Evolutionary conservation across 208 protist genomes (phyloP).

Genomic region (Leishmania turanica): DNA sequence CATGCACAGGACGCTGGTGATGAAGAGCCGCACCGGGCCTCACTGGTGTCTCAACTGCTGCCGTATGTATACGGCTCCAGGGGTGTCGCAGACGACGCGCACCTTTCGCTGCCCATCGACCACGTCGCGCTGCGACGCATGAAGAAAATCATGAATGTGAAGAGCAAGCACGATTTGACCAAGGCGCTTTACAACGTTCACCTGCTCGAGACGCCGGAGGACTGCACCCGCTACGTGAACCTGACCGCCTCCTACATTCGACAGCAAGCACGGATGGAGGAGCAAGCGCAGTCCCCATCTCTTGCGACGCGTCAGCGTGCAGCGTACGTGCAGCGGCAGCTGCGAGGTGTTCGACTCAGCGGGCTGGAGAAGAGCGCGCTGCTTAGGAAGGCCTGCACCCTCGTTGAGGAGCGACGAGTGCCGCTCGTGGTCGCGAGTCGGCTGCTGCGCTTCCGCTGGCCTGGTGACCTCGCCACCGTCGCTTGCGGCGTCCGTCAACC

Average conservation of each 20-base stretch:
- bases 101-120: constrained; percentile 14
- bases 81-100: not conserved
- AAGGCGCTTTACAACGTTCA: not conserved
- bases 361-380: constrained; percentile 26
- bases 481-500: constrained; percentile 28
- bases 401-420: constrained; percentile 47
- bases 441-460: constrained; percentile 57
- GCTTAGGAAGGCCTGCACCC: constrained; percentile 24
- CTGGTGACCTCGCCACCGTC: constrained; percentile 29
- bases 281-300: not conserved
- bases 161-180: constrained; percentile 1
- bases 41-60: constrained; percentile 14
- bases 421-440: constrained; percentile 51
- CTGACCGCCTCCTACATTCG: constrained; percentile 30
- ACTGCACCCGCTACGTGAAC: constrained; percentile 21
- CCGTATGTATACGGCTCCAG: constrained; percentile 14
- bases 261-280: constrained; percentile 15
- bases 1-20: not conserved
- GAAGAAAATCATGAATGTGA: constrained; percentile 5
- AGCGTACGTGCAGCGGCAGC: not conserved
- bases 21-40: not conserved
- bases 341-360: constrained; percentile 5
- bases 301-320: constrained; percentile 4
- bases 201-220: constrained; percentile 1
- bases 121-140: constrained; percentile 2